Evolutionary conservation across 768 basidiomycete species (phyloP).

Genomic region (Psilocybe cubensis): DNA sequence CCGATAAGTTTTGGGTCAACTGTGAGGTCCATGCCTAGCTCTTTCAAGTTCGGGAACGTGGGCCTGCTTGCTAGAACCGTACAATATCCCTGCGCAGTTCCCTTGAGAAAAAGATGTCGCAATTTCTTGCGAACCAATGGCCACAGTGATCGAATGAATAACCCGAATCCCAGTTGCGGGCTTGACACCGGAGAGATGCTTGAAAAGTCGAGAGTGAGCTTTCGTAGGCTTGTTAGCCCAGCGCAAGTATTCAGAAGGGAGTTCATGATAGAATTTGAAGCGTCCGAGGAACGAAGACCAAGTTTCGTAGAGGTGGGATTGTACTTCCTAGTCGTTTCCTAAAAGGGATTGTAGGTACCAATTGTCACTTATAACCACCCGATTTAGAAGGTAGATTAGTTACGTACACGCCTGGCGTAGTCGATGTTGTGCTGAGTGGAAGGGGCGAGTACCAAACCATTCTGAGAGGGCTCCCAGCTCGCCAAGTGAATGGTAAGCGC

Average conservation of each 20-base stretch:
- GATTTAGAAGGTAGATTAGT: neutral
- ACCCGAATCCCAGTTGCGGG: constrained; percentile 15
- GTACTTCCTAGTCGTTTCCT: constrained; percentile 9
- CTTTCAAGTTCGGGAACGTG: neutral
- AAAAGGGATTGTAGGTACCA: neutral
- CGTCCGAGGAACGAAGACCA: constrained; percentile 3
- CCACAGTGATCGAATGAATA: constrained; percentile 42
- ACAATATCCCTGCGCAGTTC: neutral
- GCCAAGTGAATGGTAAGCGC: constrained; percentile 2
- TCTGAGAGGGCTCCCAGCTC: neutral
- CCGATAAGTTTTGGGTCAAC: neutral
- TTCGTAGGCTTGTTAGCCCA: constrained; percentile 31
- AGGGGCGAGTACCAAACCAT: neutral
- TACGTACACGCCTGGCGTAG: constrained; percentile 1
- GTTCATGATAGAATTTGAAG: constrained; percentile 30
- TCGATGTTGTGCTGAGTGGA: neutral
- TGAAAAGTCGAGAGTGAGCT: constrained; percentile 42
- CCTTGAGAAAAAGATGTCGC: constrained; percentile 33
- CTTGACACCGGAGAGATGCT: constrained; percentile 31
- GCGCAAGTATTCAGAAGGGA: constrained; percentile 33
- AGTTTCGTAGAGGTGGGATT: neutral
- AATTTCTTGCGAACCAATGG: constrained; percentile 39
- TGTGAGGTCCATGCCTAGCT: neutral
- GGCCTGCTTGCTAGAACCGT: neutral
- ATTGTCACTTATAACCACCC: neutral